phyloP scores from a whole-genome alignment of 1,284 basidiomycete species.

The Hypsizygus ulmarius region DNA sequence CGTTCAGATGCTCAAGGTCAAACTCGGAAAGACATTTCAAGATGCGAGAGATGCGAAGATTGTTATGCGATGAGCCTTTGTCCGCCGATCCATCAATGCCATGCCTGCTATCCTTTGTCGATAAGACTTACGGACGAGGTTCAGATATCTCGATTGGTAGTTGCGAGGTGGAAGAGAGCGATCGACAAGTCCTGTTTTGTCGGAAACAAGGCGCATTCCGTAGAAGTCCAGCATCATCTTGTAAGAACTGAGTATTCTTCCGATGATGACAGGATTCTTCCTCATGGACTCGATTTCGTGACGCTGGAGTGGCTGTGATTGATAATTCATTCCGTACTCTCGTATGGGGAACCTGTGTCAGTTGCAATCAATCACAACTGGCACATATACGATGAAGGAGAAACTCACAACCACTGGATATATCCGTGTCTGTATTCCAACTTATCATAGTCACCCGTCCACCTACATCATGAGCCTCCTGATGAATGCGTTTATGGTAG shows the following conservation, averaged over 20 bases:
- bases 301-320: constrained; percentile 61
- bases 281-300: constrained; percentile 67
- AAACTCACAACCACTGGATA: constrained; percentile 71
- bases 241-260: constrained; percentile 60
- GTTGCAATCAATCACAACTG: background rate
- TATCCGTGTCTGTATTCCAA: constrained; percentile 71
- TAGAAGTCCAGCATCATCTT: constrained; percentile 74
- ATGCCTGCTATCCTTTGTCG: background rate
- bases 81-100: constrained; percentile 4
- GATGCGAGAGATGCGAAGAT: constrained; percentile 76
- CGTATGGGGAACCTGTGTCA: constrained; percentile 59
- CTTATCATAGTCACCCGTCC: constrained; percentile 58
- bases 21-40: constrained; percentile 73
- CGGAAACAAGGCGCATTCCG: constrained; percentile 60
- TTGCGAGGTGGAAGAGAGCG: constrained; percentile 45
- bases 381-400: background rate
- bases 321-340: constrained; percentile 67
- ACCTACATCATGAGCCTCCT: constrained; percentile 37
- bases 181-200: constrained; percentile 55
- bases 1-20: constrained; percentile 59
- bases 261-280: constrained; percentile 44
- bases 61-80: constrained; percentile 65
- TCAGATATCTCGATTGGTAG: constrained; percentile 52
- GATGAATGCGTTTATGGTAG: constrained; percentile 7
- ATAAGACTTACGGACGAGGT: constrained; percentile 59